Evolutionary conservation across 371 early-diverging fungal species (phyloP).

Genomic region (Mucor velutinosus): DNA sequence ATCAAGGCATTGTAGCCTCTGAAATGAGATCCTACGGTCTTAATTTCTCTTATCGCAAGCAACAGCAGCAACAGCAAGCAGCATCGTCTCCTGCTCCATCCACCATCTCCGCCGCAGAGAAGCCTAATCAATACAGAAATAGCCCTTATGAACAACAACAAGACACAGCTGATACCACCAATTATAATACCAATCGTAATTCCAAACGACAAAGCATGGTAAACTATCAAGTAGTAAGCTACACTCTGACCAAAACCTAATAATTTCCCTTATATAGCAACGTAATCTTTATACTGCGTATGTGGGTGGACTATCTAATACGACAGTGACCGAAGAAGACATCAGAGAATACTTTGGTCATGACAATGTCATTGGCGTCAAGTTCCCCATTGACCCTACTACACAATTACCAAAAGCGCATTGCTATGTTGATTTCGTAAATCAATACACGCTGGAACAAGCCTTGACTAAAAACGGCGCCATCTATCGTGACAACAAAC

Average conservation of each 20-base stretch:
- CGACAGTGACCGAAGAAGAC: slow-evolving; percentile 47
- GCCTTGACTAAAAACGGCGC: slow-evolving; percentile 47
- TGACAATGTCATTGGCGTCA: slow-evolving; percentile 44
- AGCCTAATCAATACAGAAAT: slow-evolving; percentile 33
- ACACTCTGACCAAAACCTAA: neutral
- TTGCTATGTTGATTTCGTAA: slow-evolving; percentile 51
- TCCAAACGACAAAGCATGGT: slow-evolving; percentile 35
- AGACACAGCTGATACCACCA: slow-evolving; percentile 3
- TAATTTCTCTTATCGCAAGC: slow-evolving; percentile 61
- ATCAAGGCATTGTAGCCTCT: slow-evolving; percentile 53
- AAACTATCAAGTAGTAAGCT: neutral
- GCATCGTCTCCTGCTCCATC: slow-evolving; percentile 22
- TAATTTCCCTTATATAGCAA: slow-evolving; percentile 12
- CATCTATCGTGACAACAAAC: slow-evolving; percentile 39
- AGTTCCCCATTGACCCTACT: slow-evolving; percentile 45
- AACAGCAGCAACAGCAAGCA: slow-evolving; percentile 19
- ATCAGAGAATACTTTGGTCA: slow-evolving; percentile 48
- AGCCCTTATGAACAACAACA: slow-evolving; percentile 16
- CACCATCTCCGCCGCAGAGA: slow-evolving; percentile 16
- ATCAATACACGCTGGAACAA: slow-evolving; percentile 37
- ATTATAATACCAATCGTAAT: slow-evolving; percentile 12
- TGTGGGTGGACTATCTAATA: slow-evolving; percentile 46
- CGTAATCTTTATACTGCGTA: slow-evolving; percentile 42
- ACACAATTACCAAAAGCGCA: slow-evolving; percentile 48
- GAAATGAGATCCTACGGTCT: slow-evolving; percentile 64